A percentile compares a stretch with the other conserved stretches of the same genome.
Conservation (phyloP, 2,329 filamentous ascomycete species). For the Ophiostoma ips region DNA sequence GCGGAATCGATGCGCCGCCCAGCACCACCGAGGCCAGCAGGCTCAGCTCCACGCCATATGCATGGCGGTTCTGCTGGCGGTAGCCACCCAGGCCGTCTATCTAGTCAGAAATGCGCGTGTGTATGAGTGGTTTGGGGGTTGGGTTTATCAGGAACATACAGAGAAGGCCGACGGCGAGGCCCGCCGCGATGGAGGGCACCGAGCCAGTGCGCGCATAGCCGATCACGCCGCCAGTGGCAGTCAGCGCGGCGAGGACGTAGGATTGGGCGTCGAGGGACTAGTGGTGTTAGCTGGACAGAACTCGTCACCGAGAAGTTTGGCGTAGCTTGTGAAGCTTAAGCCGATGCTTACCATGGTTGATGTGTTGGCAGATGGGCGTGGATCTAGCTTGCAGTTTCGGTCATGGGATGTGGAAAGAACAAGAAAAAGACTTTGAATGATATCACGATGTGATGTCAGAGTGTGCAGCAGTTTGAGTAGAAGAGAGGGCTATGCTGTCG, state of each 20-base stretch:
- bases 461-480: neutral
- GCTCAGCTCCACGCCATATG: constrained; percentile 80
- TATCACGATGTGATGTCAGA: neutral
- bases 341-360: constrained; percentile 4
- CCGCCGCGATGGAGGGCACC: constrained; percentile 73
- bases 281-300: neutral
- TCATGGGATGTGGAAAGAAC: neutral
- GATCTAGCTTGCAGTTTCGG: neutral
- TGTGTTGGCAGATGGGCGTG: neutral
- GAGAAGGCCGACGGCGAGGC: constrained; percentile 61
- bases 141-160: constrained; percentile 24
- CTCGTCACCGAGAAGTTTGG: too few relatives aligned
- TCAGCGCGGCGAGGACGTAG: constrained; percentile 65
- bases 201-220: constrained; percentile 79
- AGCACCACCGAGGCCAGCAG: constrained; percentile 77
- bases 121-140: neutral
- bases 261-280: constrained; percentile 39
- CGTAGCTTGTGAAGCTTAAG: neutral
- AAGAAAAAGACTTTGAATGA: neutral
- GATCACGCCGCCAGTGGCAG: constrained; percentile 72
- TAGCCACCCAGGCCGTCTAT: constrained; percentile 61
- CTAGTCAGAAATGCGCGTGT: constrained; percentile 19
- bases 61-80: constrained; percentile 58
- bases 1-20: constrained; percentile 69
- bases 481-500: too few relatives aligned